These are phyloP conservation scores for Pseudogymnoascus sp. DNA, from an alignment of 2,329 filamentous ascomycete genomes.

Conservation along the genomic window DNA sequence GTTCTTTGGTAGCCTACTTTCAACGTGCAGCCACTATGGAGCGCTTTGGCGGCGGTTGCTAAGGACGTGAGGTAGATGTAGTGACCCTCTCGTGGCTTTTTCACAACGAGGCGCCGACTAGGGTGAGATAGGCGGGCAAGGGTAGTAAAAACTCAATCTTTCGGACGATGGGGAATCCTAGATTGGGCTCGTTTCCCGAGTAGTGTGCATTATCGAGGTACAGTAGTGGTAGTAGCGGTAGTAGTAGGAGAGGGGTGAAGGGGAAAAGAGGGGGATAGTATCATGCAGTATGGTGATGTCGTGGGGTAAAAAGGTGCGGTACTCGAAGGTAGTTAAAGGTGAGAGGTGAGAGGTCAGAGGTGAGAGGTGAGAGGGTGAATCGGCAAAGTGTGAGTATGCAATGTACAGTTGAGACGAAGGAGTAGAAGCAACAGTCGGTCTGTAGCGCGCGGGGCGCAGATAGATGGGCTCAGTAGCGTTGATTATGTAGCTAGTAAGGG, in stretches of 20 bases:
- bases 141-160: slow-evolving; percentile 6
- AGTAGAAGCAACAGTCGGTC: slow-evolving; percentile 2
- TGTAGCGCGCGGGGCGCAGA: background rate
- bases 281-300: slow-evolving; percentile 3
- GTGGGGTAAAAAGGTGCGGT: background rate
- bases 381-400: background rate
- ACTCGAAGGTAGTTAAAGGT: slow-evolving; percentile 2
- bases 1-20: slow-evolving; percentile 4
- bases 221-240: background rate
- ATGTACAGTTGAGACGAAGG: background rate
- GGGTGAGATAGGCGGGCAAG: background rate
- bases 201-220: slow-evolving; percentile 4
- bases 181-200: slow-evolving; percentile 5
- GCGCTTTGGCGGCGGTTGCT: background rate
- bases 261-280: background rate
- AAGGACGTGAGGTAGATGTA: background rate
- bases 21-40: slow-evolving; percentile 1
- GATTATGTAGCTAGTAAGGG: background rate
- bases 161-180: background rate
- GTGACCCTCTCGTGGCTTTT: background rate
- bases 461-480: slow-evolving; percentile 1
- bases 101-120: background rate
- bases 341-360: background rate
- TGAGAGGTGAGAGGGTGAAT: slow-evolving; percentile 2
- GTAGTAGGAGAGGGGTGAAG: background rate